These are phyloP conservation scores for Populus simonii DNA, from an alignment of 345 rosid genomes.

Conservation along the genomic window DNA sequence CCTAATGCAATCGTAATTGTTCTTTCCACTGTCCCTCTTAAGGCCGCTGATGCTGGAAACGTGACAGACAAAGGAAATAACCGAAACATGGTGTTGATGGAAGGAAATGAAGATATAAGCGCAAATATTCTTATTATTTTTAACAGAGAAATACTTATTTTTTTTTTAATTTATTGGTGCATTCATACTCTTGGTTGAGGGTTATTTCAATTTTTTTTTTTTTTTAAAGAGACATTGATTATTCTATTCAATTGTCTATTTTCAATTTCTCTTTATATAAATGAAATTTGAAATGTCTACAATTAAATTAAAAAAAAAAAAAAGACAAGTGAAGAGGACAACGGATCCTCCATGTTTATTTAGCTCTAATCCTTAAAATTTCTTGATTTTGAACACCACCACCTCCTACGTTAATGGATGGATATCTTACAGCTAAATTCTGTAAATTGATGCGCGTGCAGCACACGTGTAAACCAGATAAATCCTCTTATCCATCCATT, in stretches of 20 bases:
- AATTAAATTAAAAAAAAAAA: not conserved
- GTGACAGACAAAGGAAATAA: not conserved
- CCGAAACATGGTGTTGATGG: no score
- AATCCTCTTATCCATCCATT: not conserved
- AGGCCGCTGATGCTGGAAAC: not conserved
- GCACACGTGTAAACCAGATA: not conserved
- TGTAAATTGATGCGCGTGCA: not conserved
- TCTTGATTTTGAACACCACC: not conserved
- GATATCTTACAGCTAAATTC: no score
- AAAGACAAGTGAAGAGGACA: not conserved
- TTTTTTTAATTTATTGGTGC: no score
- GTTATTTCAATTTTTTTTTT: no score
- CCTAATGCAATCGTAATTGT: not conserved
- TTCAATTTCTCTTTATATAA: no score
- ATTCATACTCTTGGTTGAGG: no score
- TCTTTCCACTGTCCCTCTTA: not conserved
- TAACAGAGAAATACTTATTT: no score
- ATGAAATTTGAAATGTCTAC: not conserved
- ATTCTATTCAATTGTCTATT: no score
- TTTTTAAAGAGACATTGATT: no score
- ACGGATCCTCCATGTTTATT: not conserved
- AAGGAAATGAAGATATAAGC: no score
- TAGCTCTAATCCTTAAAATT: not conserved
- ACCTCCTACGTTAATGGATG: not conserved
- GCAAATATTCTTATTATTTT: no score